Evolutionary conservation across 169 alveolate genomes (phyloP).

Genomic region (Cryptosporidium meleagridis): DNA sequence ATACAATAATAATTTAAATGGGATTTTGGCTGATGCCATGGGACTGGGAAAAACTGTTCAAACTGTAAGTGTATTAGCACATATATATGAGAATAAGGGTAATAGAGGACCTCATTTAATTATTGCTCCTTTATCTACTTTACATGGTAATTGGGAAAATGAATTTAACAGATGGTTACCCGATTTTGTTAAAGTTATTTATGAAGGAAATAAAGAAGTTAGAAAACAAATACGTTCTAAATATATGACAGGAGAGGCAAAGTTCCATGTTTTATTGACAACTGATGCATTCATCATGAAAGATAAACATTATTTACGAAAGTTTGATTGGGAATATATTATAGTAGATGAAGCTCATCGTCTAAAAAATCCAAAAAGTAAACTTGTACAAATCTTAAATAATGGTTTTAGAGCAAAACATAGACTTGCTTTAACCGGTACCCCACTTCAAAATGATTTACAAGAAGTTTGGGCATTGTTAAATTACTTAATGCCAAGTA

Average conservation of each 20-base stretch:
- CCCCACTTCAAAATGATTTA: conserved; percentile 90
- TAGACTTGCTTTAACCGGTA: conserved; percentile 92
- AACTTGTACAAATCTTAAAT: conserved; percentile 84
- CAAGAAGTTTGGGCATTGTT: conserved; percentile 92
- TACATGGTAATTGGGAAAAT: conserved; percentile 93
- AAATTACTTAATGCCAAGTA: conserved; percentile 89
- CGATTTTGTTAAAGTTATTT: conserved; percentile 87
- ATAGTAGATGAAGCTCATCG: conserved; percentile 96
- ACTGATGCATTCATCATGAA: conserved; percentile 79
- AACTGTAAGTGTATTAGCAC: conserved; percentile 92
- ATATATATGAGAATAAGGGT: conserved; percentile 88
- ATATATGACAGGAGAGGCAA: conserved; percentile 77
- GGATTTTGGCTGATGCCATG: conserved; percentile 96
- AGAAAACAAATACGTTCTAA: conserved; percentile 76
- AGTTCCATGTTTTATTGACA: conserved; percentile 78
- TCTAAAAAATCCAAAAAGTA: conserved; percentile 93
- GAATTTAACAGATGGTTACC: conserved; percentile 97
- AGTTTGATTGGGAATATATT: conserved; percentile 93
- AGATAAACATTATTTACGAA: conserved; percentile 83
- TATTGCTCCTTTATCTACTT: conserved; percentile 95
- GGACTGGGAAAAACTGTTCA: conserved; percentile 95
- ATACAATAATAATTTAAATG: conserved; percentile 94
- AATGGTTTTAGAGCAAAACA: conserved; percentile 80
- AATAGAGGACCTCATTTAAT: conserved; percentile 94
- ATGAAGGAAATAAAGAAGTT: conserved; percentile 80